Base-by-base conservation (phyloP, 1,284 basidiomycete genomes). In the Gomphus bonarii region DNA sequence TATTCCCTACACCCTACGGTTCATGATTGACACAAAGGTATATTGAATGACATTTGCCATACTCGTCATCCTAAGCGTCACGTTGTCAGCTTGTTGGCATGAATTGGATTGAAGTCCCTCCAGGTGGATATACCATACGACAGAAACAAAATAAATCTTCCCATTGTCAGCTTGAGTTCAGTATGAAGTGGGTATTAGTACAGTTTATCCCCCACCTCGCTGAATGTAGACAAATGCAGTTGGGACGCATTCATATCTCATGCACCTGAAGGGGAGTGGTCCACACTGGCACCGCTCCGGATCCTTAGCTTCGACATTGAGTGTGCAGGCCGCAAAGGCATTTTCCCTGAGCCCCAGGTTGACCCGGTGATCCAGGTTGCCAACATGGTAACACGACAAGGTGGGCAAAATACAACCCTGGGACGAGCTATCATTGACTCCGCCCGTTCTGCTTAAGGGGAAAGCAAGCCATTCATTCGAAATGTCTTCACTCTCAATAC, bases 331-430 rank as follows among this genome's bases (percentile, higher is more conserved):
- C 78, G 95, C 20, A 97, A 97, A 66, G 94, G 94, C 47, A 88
- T 97, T 62, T 97, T 97, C 66, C 94, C 94, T 0, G 95, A 97
- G 67, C 78, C 94, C 2, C 74, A 85, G 14, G 70, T 80, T 25
- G 94, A 97, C 68, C 94, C 94, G 3, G 91, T 97, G 58, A 97
- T 97, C 64, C 94, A 97, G 65, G 97, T 97, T 58, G 94, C 94
- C 1, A 95, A 92, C 67, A 97, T 97, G 94, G 94, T 97, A 1
- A 97, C 93, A 31, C 78, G 87, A 2, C 95, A 97, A 79, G 93
- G 93, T 91, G 58, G 35, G 72, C 61, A 6, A 14, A 9, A 11
- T 9, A 38, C 50, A n/a, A 28, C 18, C 48, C 48, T 14, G n/a
- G 42, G 3, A n/a, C 16, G 25, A 31, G 14, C 3, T 33, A 30